These are phyloP conservation scores for Paramyrothecium sp. DNA, from an alignment of 2,329 filamentous ascomycete genomes.

Conservation along the genomic window DNA sequence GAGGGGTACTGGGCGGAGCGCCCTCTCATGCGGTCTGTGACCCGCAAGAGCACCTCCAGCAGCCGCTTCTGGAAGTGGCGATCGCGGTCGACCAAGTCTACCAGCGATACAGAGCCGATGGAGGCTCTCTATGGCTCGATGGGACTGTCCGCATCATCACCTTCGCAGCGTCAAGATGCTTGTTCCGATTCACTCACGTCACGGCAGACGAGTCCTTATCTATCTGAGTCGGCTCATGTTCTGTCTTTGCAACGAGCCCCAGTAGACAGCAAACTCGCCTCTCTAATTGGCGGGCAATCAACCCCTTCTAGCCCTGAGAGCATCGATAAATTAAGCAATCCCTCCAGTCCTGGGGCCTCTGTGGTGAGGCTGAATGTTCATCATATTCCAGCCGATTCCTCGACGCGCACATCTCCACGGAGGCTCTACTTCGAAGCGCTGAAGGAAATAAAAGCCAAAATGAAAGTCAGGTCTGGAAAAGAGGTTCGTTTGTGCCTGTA, in stretches of 20 bases:
- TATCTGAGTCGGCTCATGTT: constrained; percentile 48
- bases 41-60: constrained; percentile 29
- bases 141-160: constrained; percentile 15
- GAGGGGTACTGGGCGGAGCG: constrained; percentile 63
- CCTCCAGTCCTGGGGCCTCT: background rate
- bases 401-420: constrained; percentile 1
- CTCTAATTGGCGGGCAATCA: background rate
- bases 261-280: background rate
- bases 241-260: constrained; percentile 40
- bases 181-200: constrained; percentile 8
- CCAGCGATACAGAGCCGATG: constrained; percentile 28
- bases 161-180: constrained; percentile 8
- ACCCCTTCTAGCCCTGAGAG: constrained; percentile 4
- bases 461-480: constrained; percentile 12
- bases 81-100: constrained; percentile 32
- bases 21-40: constrained; percentile 21
- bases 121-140: constrained; percentile 19
- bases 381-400: background rate
- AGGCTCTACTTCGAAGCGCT: constrained; percentile 17
- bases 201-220: constrained; percentile 37
- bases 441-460: constrained; percentile 18
- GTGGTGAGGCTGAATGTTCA: background rate
- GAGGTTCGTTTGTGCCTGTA: constrained; percentile 4
- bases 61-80: constrained; percentile 40
- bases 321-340: background rate